Evolutionary conservation across 148 eudicot genomes (phyloP), one percentile per base, ranked within the genome.

Genomic region (Fagopyrum homotropicum): DNA sequence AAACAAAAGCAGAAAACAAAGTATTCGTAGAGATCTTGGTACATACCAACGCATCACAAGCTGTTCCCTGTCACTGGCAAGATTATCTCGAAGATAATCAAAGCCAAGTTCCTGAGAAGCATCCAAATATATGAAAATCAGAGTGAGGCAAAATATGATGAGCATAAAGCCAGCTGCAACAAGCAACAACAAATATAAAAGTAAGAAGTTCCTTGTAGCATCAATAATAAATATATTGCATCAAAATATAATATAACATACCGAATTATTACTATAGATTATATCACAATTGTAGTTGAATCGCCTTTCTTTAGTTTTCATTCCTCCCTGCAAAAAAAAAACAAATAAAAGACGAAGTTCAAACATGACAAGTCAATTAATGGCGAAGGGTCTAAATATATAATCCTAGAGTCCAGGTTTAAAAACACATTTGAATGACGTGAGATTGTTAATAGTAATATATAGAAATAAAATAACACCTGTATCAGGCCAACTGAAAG

Each of bases 401-500:
- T 29, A 66, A 66, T 35, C 6, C 5, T 64, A 64, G 3, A 19
- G 17, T 46, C 26, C 51, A 71, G 47, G 73, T 71, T 69, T n/a
- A 4, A 46, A 46, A 47, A 47, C 19, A 72, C 8, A 72, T 0
- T 63, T 29, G 44, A 66, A 35, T 17, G 71, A 66, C 43, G 30
- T 40, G 4, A 3, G 43, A 35, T 43, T 40, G 71, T 15, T 66
- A 14, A 30, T 63, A 63, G 7, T 59, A 74, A 45, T 51, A 60
- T 54, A 76, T 72, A 63, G 52, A 2, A 79, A 72, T 29, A 79
- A 22, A 57, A 50, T 49, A 57, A n/a, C 17, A 92, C 99, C 87
- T 96, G 98, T 77, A 96, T 89, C 82, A 96, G 98, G 74, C 99
- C 99, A 75, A 96, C 99, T 45, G 98, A 90, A 79, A 96, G 98